phyloP scores from a whole-genome alignment of 257 asterid genomes.

The Cinchona pubescens region DNA sequence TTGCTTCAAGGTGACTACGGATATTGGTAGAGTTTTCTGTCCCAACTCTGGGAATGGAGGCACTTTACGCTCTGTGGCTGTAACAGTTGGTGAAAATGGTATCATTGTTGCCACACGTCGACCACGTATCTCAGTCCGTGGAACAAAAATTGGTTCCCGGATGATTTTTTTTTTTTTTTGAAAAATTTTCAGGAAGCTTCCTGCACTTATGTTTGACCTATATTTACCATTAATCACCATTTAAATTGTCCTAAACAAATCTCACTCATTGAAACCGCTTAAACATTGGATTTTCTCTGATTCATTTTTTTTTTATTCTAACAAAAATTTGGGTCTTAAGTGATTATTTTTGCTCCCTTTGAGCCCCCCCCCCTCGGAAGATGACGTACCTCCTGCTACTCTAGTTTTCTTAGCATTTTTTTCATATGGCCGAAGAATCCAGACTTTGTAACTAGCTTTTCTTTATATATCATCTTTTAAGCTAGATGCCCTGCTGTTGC shows the following conservation, averaged over 20 bases:
- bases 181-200: not conserved
- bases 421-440: not conserved
- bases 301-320: not conserved
- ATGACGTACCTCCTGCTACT: not conserved
- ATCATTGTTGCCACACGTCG: conserved; percentile 69
- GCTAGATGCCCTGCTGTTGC: not conserved
- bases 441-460: not conserved
- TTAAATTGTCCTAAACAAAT: not conserved
- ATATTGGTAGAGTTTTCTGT: conserved; percentile 77
- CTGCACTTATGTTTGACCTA: not conserved
- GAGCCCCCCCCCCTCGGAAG: no score
- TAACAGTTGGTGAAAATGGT: conserved; percentile 88
- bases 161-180: not conserved
- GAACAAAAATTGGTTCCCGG: conserved; percentile 65
- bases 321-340: not conserved
- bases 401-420: not conserved
- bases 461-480: not conserved
- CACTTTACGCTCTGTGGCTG: conserved; percentile 90
- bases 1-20: conserved; percentile 95
- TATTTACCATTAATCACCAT: not conserved
- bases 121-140: conserved; percentile 83
- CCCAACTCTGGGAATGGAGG: conserved; percentile 98
- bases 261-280: not conserved
- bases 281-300: not conserved
- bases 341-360: not conserved